Evolutionary conservation across 2,329 filamentous ascomycete genomes (phyloP), one percentile per base, ranked within the genome.

Genomic region (Aspergillus pseudoterreus): DNA sequence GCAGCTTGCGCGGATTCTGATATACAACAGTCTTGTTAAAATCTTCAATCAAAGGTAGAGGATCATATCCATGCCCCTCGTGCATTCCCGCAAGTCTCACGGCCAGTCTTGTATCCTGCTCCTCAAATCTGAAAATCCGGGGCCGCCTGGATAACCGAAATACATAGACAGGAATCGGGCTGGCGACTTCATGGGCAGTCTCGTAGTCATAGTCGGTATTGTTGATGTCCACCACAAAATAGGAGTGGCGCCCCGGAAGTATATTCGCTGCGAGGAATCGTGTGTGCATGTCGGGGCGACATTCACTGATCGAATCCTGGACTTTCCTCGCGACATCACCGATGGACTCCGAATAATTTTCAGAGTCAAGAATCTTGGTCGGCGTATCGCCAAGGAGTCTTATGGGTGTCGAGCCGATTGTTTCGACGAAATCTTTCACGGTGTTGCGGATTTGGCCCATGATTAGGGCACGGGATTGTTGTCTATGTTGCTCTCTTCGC

Each of bases 151-250:
- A 53, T 39, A 53, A 33, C 14, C 47, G 43, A 36, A 53, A 47
- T 19, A 50, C 43, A 35, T 53, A 47, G 47, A 47, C 46, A 6
- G 46, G 51, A 15, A 53, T 27, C 10, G 30, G 27, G 10, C 15
- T 47, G 32, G 45, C 44, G 32, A 30, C 41, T 21, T 47, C 27
- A 39, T 53, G 47, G n/a, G 51, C 51, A 30, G 45, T 47, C 39
- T 53, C 36, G 38, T 56, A 56, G 41, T 42, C 27, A 42, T 56
- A 56, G 6, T 47, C 27, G 35, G 19, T 19, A 51, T 53, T 56
- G 45, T 56, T 56, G 19, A 54, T n/a, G 24, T 54, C 54, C 6
- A 56, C 24, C 32, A 54, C 51, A 43, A 56, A 56, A 45, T 51
- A 56, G 27, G 54, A 56, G 24, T 50, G 49, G n/a, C 47, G 45